phyloP scores from a whole-genome alignment of 345 rosid species.

The Gynandropsis gynandra region DNA sequence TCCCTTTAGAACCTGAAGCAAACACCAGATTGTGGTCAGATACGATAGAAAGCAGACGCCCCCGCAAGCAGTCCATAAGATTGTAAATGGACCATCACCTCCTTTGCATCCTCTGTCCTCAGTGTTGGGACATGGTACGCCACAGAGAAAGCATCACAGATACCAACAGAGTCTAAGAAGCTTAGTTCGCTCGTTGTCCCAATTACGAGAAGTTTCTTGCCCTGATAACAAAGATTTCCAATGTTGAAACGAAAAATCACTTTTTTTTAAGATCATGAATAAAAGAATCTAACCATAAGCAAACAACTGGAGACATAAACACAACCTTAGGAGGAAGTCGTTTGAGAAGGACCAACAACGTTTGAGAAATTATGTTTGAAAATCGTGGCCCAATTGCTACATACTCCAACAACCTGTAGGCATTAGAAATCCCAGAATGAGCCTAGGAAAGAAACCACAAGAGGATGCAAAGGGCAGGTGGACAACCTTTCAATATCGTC shows the following conservation, averaged over 20 bases:
- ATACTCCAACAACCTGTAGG: slow-evolving; percentile 80
- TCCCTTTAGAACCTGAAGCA: slow-evolving; percentile 51
- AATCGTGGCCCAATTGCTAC: slow-evolving; percentile 96
- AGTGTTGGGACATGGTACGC: slow-evolving; percentile 65
- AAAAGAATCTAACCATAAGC: not conserved
- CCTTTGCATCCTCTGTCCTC: slow-evolving; percentile 67
- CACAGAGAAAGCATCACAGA: slow-evolving; percentile 70
- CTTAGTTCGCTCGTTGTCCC: slow-evolving; percentile 88
- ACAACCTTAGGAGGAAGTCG: slow-evolving; percentile 94
- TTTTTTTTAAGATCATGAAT: slow-evolving; percentile 1
- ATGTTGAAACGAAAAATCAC: slow-evolving; percentile 2
- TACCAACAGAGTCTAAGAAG: slow-evolving; percentile 73
- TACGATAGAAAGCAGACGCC: not conserved
- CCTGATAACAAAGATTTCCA: slow-evolving; percentile 35
- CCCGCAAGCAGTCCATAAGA: not conserved
- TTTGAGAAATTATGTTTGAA: slow-evolving; percentile 84
- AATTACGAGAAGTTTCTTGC: slow-evolving; percentile 79
- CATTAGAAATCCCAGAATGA: slow-evolving; percentile 15
- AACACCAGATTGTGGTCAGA: not conserved
- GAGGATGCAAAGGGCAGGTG: slow-evolving; percentile 8
- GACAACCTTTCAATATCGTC: slow-evolving; percentile 94
- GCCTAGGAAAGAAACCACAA: slow-evolving; percentile 6
- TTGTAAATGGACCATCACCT: slow-evolving; percentile 36
- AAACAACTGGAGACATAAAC: slow-evolving; percentile 7
- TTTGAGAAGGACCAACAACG: slow-evolving; percentile 84